phyloP scores from a whole-genome alignment of 1,284 basidiomycete genomes.

The Melampsora americana region DNA sequence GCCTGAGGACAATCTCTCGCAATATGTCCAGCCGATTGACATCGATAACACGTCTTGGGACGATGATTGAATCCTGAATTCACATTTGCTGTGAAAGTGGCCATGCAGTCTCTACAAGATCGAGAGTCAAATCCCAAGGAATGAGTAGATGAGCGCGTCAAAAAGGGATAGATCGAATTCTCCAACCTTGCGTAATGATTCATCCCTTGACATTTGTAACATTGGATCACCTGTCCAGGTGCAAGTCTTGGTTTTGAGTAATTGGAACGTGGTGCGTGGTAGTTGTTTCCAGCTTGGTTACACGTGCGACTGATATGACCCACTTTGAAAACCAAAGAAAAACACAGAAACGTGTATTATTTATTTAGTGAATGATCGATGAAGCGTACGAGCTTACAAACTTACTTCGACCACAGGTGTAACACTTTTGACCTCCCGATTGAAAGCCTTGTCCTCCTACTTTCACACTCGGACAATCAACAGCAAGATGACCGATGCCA shows the following conservation, averaged over 20 bases:
- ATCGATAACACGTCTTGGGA: conserved; percentile 17
- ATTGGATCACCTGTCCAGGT: conserved; percentile 21
- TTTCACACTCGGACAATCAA: conserved; percentile 16
- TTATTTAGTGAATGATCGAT: neutral
- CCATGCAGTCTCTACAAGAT: conserved; percentile 27
- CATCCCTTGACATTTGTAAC: conserved; percentile 34
- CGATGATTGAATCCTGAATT: neutral
- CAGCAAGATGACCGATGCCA: conserved; percentile 15
- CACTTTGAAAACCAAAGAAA: conserved; percentile 3
- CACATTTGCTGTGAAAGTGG: neutral
- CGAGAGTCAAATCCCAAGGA: neutral
- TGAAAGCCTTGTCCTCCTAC: neutral
- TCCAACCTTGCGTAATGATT: conserved; percentile 27
- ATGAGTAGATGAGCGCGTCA: neutral
- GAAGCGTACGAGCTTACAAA: neutral
- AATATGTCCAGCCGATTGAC: conserved; percentile 20
- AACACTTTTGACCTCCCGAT: conserved; percentile 17
- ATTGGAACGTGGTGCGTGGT: neutral
- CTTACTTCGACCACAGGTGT: conserved; percentile 28
- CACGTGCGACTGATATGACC: conserved; percentile 28
- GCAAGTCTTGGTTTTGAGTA: conserved; percentile 7
- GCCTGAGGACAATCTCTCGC: conserved; percentile 21
- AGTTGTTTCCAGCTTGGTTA: neutral
- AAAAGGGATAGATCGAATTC: neutral
- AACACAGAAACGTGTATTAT: neutral